A percentile compares a stretch with the other conserved stretches of the same genome.
Evolutionary conservation across 257 asterid species (phyloP).

Genomic region (Penstemon davidsonii): DNA sequence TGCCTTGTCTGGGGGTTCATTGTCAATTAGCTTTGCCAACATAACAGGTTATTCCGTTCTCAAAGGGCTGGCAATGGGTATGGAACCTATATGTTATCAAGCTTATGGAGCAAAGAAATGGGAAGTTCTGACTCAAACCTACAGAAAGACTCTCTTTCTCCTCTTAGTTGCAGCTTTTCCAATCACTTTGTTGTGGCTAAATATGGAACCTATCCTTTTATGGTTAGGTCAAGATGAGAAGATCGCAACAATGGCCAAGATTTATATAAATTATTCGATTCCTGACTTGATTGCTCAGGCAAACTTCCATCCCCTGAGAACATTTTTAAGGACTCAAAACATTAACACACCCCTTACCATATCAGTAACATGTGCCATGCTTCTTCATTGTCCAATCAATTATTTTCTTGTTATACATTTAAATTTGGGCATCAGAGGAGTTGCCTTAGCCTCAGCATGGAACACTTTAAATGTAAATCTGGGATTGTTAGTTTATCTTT

Average conservation of each 20-base stretch:
- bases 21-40: conserved; percentile 47
- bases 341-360: conserved; percentile 46
- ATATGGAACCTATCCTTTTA: conserved; percentile 42
- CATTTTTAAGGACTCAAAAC: conserved; percentile 56
- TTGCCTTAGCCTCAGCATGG: conserved; percentile 55
- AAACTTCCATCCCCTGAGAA: conserved; percentile 45
- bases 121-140: conserved; percentile 39
- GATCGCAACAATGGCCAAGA: conserved; percentile 38
- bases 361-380: conserved; percentile 41
- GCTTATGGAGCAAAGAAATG: conserved; percentile 56
- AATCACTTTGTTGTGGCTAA: conserved; percentile 47
- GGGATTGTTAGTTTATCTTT: conserved; percentile 40
- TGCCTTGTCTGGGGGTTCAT: conserved; percentile 47
- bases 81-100: conserved; percentile 55
- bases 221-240: conserved; percentile 45
- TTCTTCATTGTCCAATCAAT: conserved; percentile 50
- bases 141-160: conserved; percentile 42
- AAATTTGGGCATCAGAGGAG: conserved; percentile 48
- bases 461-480: conserved; percentile 42
- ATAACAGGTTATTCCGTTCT: conserved; percentile 52
- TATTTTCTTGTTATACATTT: conserved; percentile 38
- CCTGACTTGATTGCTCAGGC: conserved; percentile 54
- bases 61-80: conserved; percentile 50
- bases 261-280: conserved; percentile 42
- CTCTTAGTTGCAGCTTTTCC: conserved; percentile 36